Conservation (phyloP, 768 basidiomycete genomes). For the Lactifluus rugatus region DNA sequence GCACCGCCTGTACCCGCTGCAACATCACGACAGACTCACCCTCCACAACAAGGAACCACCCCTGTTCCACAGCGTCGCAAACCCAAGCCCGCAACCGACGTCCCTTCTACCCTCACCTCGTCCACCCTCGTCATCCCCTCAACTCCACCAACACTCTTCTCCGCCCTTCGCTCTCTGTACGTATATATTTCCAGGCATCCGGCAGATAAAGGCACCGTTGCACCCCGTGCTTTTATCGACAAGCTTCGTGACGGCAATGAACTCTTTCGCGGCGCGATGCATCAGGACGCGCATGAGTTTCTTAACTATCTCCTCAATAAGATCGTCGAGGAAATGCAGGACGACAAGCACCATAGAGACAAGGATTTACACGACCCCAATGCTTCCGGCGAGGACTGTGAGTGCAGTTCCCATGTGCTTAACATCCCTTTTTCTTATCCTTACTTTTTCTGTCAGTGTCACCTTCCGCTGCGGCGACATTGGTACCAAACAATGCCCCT, state of each 20-base stretch:
- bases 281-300: conserved; percentile 99
- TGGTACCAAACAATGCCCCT: conserved; percentile 33
- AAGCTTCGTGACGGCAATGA: conserved; percentile 92
- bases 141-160: conserved; percentile 69
- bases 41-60: conserved; percentile 25
- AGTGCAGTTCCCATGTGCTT: conserved; percentile 27
- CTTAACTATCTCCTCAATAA: conserved; percentile 88
- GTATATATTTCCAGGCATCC: conserved; percentile 72
- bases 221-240: conserved; percentile 86
- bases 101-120: conserved; percentile 24
- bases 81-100: conserved; percentile 31
- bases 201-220: conserved; percentile 70
- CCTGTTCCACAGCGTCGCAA: conserved; percentile 42
- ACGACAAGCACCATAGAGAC: conserved; percentile 39
- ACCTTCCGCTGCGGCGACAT: conserved; percentile 47
- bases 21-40: conserved; percentile 21
- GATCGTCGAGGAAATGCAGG: conserved; percentile 88
- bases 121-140: conserved; percentile 41
- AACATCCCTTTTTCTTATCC: background rate
- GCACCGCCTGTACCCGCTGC: conserved; percentile 29
- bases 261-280: conserved; percentile 80
- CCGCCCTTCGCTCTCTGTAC: conserved; percentile 90
- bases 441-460: conserved; percentile 46
- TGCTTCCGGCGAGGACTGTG: conserved; percentile 53
- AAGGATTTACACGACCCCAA: background rate